Base-by-base conservation (phyloP, 306 rosid species). In the Bauhinia variegata region DNA sequence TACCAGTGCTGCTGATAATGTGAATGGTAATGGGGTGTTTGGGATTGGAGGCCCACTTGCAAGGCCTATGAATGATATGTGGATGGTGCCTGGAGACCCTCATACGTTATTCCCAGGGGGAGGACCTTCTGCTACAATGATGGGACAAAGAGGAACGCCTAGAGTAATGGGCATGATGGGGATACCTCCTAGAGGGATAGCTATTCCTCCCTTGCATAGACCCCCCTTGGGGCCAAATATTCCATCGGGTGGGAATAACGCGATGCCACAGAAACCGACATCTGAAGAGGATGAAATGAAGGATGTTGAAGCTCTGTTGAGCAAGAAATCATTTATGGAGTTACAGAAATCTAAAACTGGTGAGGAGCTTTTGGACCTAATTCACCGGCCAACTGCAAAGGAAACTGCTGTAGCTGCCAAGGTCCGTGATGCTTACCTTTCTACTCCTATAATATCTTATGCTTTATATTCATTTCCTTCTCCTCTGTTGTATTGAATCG, bases 351-450 rank as follows among this genome's bases (percentile, higher is more conserved):
- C 95, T 44, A 95, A 86, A 79, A 86, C 95, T 10, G 95, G 97
- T 1, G 95, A 95, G 86, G 99, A 90, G 92, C 90, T 95, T 63
- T 76, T 88, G 89, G 91, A 95, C 86, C 89, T 95, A 61, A 86
- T 95, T 75, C 97, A 90, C 77, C 86, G 92, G 63, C 99, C 99
- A 11, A 90, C 99, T 61, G 97, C 97, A 0, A 86, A 0, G 87
- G 99, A 95, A 82, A 90, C 96, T 77, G 95, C 96, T 67, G 88
- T 82, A 34, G 99, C 97, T n/a, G 91, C 89, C 11, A 90, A 90
- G 99, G 99, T 93, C 67, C 58, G 78, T 71, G 38, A 13, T 36
- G 28, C 43, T 59, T 53, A 43, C 6, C 19, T 66, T 57, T 65
- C 50, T 63, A 67, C 54, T 61, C 37, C 39, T 28, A 19, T 18